Percentiles rank a stretch among this genome's conserved stretches.
Conservation (phyloP, 805 yeast genomes). For the Saturnispora mendoncae region DNA sequence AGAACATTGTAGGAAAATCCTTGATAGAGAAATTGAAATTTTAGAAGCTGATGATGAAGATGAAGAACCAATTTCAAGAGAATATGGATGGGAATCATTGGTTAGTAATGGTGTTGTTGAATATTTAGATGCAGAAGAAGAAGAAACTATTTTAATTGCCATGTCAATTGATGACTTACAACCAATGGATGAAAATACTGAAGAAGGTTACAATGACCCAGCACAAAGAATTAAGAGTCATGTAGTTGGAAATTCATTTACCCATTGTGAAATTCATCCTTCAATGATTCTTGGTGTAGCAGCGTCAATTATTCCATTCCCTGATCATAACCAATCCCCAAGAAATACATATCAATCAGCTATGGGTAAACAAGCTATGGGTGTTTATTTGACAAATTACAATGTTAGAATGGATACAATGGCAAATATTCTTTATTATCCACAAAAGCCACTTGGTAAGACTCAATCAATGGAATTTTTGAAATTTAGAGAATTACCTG, state of each 20-base stretch:
- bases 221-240: constrained; percentile 76
- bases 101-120: constrained; percentile 85
- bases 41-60: constrained; percentile 36
- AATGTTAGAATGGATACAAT: constrained; percentile 98
- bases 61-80: constrained; percentile 34
- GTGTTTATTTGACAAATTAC: constrained; percentile 92
- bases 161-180: constrained; percentile 97
- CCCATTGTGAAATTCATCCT: constrained; percentile 98
- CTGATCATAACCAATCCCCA: constrained; percentile 98
- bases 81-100: constrained; percentile 77
- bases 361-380: constrained; percentile 99
- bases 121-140: constrained; percentile 98
- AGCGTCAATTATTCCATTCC: constrained; percentile 98
- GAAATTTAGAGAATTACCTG: constrained; percentile 96
- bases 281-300: constrained; percentile 98
- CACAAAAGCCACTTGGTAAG: constrained; percentile 96
- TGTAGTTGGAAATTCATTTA: constrained; percentile 60
- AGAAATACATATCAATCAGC: constrained; percentile 99
- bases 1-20: constrained; percentile 67
- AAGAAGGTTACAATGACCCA: constrained; percentile 43
- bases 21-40: constrained; percentile 56
- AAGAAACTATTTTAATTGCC: constrained; percentile 96
- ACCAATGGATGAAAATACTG: constrained; percentile 34
- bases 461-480: constrained; percentile 96
- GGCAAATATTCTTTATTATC: constrained; percentile 96